phyloP scores from a whole-genome alignment of 2,329 filamentous ascomycete species.

The Malbranchea zuffiana region DNA sequence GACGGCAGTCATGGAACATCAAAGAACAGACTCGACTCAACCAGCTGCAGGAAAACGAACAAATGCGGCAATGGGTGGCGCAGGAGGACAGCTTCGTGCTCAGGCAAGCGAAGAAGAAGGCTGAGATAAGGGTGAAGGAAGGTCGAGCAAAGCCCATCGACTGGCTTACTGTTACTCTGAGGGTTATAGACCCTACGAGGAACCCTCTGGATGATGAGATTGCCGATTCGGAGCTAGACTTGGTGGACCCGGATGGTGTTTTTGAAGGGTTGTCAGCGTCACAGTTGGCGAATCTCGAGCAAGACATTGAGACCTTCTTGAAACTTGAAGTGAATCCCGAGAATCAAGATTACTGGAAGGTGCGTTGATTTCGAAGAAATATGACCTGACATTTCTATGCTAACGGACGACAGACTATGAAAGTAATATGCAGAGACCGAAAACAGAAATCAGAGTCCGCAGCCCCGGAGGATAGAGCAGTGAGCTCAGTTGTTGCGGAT shows the following conservation, averaged over 20 bases:
- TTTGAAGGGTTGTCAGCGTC: slow-evolving; percentile 59
- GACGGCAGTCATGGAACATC: slow-evolving; percentile 17
- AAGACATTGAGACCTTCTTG: slow-evolving; percentile 70
- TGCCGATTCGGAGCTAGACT: slow-evolving; percentile 61
- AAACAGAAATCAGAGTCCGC: slow-evolving; percentile 53
- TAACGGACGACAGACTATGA: slow-evolving; percentile 69
- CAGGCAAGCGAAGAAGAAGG: slow-evolving; percentile 96
- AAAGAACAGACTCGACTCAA: slow-evolving; percentile 39
- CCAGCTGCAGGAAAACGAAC: slow-evolving; percentile 61
- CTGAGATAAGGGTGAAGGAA: slow-evolving; percentile 84
- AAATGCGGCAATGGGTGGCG: slow-evolving; percentile 73
- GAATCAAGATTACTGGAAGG: slow-evolving; percentile 81
- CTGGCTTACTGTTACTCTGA: slow-evolving; percentile 80
- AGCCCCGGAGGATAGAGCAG: slow-evolving; percentile 58
- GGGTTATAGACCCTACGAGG: slow-evolving; percentile 74
- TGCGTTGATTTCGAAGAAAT: slow-evolving; percentile 24
- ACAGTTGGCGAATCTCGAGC: slow-evolving; percentile 64
- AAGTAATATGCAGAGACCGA: slow-evolving; percentile 68
- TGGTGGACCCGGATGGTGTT: slow-evolving; percentile 70
- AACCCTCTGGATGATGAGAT: slow-evolving; percentile 74
- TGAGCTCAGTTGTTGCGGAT: slow-evolving; percentile 72
- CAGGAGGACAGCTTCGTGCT: slow-evolving; percentile 94
- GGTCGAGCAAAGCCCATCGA: slow-evolving; percentile 86
- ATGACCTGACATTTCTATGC: slow-evolving; percentile 11
- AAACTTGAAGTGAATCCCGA: slow-evolving; percentile 65